Base-by-base conservation (phyloP, 768 basidiomycete species). In the Calocybe gangraenosa region DNA sequence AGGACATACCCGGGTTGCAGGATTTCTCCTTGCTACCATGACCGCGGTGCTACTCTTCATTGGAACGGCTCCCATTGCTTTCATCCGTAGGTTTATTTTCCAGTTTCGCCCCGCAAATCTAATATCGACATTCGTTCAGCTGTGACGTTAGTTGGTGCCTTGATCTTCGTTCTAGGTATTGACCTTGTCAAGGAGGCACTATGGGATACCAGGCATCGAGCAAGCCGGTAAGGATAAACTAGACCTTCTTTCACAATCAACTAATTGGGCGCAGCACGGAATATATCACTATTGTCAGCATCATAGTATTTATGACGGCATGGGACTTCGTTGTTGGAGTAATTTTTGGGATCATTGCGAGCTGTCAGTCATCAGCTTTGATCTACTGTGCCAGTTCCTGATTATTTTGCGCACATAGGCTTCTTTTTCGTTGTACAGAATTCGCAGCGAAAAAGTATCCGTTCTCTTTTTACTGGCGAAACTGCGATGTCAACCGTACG, bases 361-460 rank as follows among this genome's bases (percentile, higher is more conserved):
- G 91, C 56, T 96, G 92, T 85, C 63, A 58, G 84, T 68, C 0
- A 8, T 37, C 33, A 9, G 15, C 20, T 32, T 40, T 19, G 15
- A 6, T 9, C 36, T 13, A n/a, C 15, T 30, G 41, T 4, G 19
- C 7, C 4, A 20, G 22, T 7, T 21, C 10, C 10, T 38, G 17
- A 42, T 18, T 22, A 7, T 17, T 18, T 32, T 35, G 13, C 17
- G 7, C 7, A 32, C 19, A n/a, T 28, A 90, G 89, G 86, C 57
- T 74, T 97, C 64, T 96, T 95, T 69, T 99, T 99, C 58, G 95
- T 99, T n/a, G 75, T 98, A 2, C 91, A 95, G 57, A 95, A 89
- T 48, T 96, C 93, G 0, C 87, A 85, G 55, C 65, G 90, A 13
- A 67, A 79, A 36, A 91, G 92, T 51, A 92, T 99, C 49, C 81